phyloP scores from a whole-genome alignment of 1,284 basidiomycete species.

The Calocybe gambosa region DNA sequence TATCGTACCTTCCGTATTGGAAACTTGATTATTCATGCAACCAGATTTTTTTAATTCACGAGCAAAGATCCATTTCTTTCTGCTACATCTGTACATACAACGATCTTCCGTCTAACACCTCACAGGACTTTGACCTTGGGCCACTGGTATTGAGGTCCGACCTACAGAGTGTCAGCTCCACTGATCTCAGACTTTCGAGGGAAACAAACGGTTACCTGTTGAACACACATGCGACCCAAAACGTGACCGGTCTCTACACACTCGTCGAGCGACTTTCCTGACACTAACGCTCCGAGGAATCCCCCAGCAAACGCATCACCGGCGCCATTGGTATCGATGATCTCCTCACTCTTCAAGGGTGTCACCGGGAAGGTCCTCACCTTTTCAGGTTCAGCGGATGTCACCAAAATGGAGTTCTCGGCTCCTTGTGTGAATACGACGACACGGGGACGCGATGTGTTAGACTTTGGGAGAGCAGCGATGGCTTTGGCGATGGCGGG shows the following conservation, averaged over 20 bases:
- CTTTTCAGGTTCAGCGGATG: slow-evolving; percentile 47
- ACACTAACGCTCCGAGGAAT: slow-evolving; percentile 82
- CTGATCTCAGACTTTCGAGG: neutral
- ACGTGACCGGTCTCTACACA: slow-evolving; percentile 86
- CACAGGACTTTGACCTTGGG: slow-evolving; percentile 70
- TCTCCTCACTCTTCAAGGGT: slow-evolving; percentile 59
- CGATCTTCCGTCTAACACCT: slow-evolving; percentile 6
- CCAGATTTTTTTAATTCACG: neutral
- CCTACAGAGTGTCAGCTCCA: slow-evolving; percentile 30
- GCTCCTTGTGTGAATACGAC: slow-evolving; percentile 94
- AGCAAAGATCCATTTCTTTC: neutral
- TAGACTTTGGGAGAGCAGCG: slow-evolving; percentile 64
- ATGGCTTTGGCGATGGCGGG: slow-evolving; percentile 67
- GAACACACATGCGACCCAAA: slow-evolving; percentile 85
- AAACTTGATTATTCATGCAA: slow-evolving; percentile 3
- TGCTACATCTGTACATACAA: slow-evolving; percentile 10
- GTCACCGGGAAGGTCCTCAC: slow-evolving; percentile 59
- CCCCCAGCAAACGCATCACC: slow-evolving; percentile 99
- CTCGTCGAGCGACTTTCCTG: slow-evolving; percentile 78
- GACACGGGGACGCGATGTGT: slow-evolving; percentile 67
- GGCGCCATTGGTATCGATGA: slow-evolving; percentile 99
- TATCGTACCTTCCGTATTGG: slow-evolving; percentile 11
- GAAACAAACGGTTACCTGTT: slow-evolving; percentile 52
- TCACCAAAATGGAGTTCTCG: slow-evolving; percentile 76
- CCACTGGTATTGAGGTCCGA: slow-evolving; percentile 75